A percentile compares a stretch with the other conserved stretches of the same genome.
phyloP scores from a whole-genome alignment of 2,329 filamentous ascomycete species.

The Calonectria pauciramosa region DNA sequence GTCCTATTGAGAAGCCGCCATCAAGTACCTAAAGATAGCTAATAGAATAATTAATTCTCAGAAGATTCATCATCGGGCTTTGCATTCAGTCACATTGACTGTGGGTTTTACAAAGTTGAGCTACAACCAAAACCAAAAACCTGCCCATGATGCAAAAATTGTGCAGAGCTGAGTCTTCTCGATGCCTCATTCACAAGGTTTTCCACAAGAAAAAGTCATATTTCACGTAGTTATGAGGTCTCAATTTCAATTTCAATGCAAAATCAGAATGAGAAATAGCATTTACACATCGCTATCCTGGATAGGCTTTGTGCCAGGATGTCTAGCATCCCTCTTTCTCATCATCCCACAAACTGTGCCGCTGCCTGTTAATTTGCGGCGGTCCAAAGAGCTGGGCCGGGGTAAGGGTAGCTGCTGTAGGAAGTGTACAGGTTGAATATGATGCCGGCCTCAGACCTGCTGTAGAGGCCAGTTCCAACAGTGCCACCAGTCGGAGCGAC shows the following conservation, averaged over 20 bases:
- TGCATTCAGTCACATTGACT: not conserved
- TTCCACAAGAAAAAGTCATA: not conserved
- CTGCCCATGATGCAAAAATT: not conserved
- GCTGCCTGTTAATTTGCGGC: conserved; percentile 21
- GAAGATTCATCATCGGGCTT: not conserved
- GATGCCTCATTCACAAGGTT: not conserved
- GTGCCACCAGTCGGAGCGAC: conserved; percentile 46
- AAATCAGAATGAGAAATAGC: not conserved
- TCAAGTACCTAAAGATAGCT: not conserved
- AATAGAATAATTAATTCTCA: not conserved
- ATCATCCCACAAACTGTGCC: not conserved
- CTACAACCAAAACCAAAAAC: not conserved
- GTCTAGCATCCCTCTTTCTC: too few species aligned
- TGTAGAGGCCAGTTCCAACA: conserved; percentile 45
- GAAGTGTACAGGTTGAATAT: conserved; percentile 44
- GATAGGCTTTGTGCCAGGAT: too few species aligned
- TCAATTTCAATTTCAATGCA: not conserved
- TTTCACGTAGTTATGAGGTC: too few species aligned
- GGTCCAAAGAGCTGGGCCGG: conserved; percentile 39
- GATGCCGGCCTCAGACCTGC: conserved; percentile 42
- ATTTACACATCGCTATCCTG: not conserved
- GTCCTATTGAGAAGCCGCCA: not conserved
- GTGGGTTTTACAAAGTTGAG: not conserved
- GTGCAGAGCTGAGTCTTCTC: not conserved
- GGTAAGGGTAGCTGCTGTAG: conserved; percentile 37